phyloP scores from a whole-genome alignment of 257 asterid genomes.

The Eustoma russellianum region DNA sequence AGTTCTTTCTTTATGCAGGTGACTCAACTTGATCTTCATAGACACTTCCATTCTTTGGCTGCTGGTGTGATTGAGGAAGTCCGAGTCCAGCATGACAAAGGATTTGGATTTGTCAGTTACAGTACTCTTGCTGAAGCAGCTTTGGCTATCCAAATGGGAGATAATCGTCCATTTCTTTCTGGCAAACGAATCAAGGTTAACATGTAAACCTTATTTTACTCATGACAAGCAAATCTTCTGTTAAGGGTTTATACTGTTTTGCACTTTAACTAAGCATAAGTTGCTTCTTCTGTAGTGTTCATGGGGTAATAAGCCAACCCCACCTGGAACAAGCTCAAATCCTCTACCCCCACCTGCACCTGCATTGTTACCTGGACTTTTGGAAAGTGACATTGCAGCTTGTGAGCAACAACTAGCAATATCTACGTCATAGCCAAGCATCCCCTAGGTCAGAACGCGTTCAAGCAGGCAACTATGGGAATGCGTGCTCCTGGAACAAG shows the following conservation, averaged over 20 bases:
- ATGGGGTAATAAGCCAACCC: conserved; percentile 98
- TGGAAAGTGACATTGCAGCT: conserved; percentile 54
- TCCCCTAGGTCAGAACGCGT: conserved; percentile 29
- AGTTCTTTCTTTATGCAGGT: conserved; percentile 35
- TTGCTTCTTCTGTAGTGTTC: conserved; percentile 50
- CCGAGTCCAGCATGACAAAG: conserved; percentile 92
- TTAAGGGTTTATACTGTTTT: too few species aligned
- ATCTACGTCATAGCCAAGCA: conserved; percentile 56
- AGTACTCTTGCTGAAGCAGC: conserved; percentile 88
- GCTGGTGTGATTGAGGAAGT: conserved; percentile 93
- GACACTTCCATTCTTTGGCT: conserved; percentile 78
- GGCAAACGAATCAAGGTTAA: conserved; percentile 84
- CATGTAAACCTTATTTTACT: neutral
- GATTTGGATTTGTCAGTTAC: conserved; percentile 86
- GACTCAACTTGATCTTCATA: conserved; percentile 81
- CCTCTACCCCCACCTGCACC: conserved; percentile 90
- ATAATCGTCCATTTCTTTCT: conserved; percentile 51
- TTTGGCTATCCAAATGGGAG: conserved; percentile 78
- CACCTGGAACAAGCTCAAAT: conserved; percentile 74
- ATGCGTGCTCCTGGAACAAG: conserved; percentile 48
- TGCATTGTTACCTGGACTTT: conserved; percentile 39
- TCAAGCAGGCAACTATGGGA: conserved; percentile 35
- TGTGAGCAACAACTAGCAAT: conserved; percentile 76
- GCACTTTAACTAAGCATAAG: too few species aligned
- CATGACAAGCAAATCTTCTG: too few species aligned